These are phyloP conservation scores for Chenopodium berlandieri DNA, from an alignment of 148 eudicot species.

Conservation along the genomic window DNA sequence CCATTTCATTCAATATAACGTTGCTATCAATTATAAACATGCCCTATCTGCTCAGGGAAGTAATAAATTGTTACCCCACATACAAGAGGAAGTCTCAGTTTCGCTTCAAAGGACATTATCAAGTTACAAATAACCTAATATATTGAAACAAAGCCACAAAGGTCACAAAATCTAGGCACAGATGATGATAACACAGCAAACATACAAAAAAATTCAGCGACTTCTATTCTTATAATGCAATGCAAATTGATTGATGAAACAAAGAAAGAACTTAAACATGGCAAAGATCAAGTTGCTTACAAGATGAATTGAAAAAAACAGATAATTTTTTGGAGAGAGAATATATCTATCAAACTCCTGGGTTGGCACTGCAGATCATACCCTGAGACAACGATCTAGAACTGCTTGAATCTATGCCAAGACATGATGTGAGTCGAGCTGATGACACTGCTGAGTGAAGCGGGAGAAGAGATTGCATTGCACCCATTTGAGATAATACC, in stretches of 20 bases:
- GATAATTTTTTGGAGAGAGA: conserved; percentile 21
- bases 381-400: conserved; percentile 95
- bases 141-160: not conserved
- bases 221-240: not conserved
- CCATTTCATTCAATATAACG: not conserved
- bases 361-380: conserved; percentile 94
- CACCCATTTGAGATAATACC: conserved; percentile 65
- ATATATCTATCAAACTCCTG: conserved; percentile 76
- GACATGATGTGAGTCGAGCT: conserved; percentile 79
- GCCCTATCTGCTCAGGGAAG: not conserved
- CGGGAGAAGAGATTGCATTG: conserved; percentile 75
- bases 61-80: not conserved
- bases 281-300: conserved; percentile 43
- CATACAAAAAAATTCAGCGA: not conserved
- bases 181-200: not conserved
- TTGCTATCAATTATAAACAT: not conserved
- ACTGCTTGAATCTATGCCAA: conserved; percentile 66
- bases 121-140: not conserved
- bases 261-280: conserved; percentile 12
- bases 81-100: not conserved
- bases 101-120: not conserved
- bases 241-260: not conserved
- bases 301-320: conserved; percentile 29
- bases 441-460: conserved; percentile 80
- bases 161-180: too few species aligned